Evolutionary conservation across 768 basidiomycete species (phyloP).

Genomic region (Leccinellum luteum): DNA sequence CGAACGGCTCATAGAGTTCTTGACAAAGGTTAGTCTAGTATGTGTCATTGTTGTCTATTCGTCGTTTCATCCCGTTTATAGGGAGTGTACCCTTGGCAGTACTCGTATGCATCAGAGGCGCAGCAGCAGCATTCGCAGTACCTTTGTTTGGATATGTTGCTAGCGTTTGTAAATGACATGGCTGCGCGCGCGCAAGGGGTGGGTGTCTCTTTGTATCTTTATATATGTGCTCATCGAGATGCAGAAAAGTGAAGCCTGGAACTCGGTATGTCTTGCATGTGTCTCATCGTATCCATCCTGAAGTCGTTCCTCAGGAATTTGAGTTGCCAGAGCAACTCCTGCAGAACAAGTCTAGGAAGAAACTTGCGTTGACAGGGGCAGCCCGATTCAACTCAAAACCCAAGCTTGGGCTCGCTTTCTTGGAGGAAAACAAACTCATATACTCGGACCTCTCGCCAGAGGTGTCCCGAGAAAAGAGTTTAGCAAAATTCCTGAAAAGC

Average conservation of each 20-base stretch:
- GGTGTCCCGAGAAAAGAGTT: constrained; percentile 57
- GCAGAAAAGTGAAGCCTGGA: constrained; percentile 57
- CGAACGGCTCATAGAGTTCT: constrained; percentile 83
- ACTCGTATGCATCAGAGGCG: constrained; percentile 53
- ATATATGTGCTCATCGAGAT: constrained; percentile 10
- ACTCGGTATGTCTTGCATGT: constrained; percentile 43
- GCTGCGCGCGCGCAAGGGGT: constrained; percentile 57
- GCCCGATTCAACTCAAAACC: constrained; percentile 90
- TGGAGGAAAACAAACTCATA: constrained; percentile 92
- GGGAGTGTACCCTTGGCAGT: constrained; percentile 78
- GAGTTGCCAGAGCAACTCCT: constrained; percentile 56
- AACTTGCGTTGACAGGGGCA: constrained; percentile 79
- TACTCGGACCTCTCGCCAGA: constrained; percentile 59
- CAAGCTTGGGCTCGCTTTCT: constrained; percentile 82
- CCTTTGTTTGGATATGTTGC: constrained; percentile 82
- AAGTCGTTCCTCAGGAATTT: constrained; percentile 42
- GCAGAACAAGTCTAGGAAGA: constrained; percentile 79
- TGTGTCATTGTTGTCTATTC: constrained; percentile 2
- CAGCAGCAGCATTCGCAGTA: constrained; percentile 80
- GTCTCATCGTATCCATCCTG: constrained; percentile 1
- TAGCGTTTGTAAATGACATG: constrained; percentile 89
- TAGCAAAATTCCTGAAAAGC: constrained; percentile 84
- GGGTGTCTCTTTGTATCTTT: constrained; percentile 20
- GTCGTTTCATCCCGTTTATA: constrained; percentile 28
- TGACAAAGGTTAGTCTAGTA: constrained; percentile 64